These are phyloP conservation scores for Inga oerstediana DNA, from an alignment of 306 rosid genomes.

Conservation along the genomic window DNA sequence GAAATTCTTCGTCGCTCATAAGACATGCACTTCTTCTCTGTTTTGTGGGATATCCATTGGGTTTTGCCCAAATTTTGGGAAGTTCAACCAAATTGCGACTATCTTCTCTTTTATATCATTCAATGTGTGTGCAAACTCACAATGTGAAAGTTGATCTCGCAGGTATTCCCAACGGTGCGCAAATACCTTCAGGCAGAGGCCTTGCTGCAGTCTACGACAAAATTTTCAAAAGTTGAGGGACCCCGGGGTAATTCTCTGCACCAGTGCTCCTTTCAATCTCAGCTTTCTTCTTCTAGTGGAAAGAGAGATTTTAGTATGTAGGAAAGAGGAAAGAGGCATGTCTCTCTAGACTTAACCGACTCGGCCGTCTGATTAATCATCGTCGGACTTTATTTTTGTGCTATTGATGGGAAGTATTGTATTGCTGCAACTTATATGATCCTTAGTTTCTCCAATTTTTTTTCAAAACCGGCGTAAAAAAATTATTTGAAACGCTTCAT, in stretches of 20 bases:
- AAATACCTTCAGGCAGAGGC: constrained; percentile 29
- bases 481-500: background rate
- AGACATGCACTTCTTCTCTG: background rate
- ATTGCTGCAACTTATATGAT: background rate
- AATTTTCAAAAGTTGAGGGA: constrained; percentile 28
- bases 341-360: background rate
- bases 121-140: background rate
- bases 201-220: constrained; percentile 37
- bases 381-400: background rate
- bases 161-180: constrained; percentile 42
- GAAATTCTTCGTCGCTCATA: background rate
- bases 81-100: background rate
- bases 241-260: constrained; percentile 38
- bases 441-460: background rate
- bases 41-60: background rate
- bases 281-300: background rate
- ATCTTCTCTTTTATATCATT: background rate
- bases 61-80: background rate
- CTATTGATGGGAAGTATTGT: background rate
- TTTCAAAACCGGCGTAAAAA: background rate
- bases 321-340: background rate
- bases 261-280: background rate
- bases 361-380: background rate
- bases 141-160: constrained; percentile 27
- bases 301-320: background rate